These are phyloP conservation scores for Bonnemaisonia californica DNA, from an alignment of 31 red algal species.

Conservation along the genomic window DNA sequence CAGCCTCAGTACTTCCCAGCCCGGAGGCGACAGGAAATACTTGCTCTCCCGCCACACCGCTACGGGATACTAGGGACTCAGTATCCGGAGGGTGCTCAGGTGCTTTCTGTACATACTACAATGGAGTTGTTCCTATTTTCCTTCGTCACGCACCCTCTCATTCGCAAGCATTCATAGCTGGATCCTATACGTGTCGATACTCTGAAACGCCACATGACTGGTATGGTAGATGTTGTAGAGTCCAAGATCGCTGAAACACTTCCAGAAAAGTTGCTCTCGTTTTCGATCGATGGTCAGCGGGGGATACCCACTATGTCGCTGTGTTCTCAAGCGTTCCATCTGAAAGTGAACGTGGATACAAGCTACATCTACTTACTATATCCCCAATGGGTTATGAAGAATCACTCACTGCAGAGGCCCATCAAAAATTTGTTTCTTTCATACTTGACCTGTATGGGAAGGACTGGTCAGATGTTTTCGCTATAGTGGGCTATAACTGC, in stretches of 20 bases:
- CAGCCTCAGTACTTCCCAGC: too few relatives aligned
- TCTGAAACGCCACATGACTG: too few relatives aligned
- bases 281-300: neutral
- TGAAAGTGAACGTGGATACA: neutral
- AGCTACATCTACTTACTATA: neutral
- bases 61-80: too few relatives aligned
- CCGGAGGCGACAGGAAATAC: too few relatives aligned
- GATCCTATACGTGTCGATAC: too few relatives aligned
- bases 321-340: neutral
- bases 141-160: too few relatives aligned
- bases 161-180: too few relatives aligned
- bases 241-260: neutral
- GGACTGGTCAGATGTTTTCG: constrained; percentile 1
- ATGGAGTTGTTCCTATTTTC: too few relatives aligned
- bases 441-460: neutral
- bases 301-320: neutral
- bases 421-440: neutral
- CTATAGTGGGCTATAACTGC: constrained; percentile 30
- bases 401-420: neutral
- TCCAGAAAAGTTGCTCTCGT: neutral
- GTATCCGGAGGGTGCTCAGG: too few relatives aligned
- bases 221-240: neutral
- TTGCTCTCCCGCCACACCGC: too few relatives aligned
- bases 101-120: too few relatives aligned
- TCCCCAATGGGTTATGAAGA: neutral